Evolutionary conservation across 2,329 filamentous ascomycete species (phyloP).

Genomic region (Capronia coronata): DNA sequence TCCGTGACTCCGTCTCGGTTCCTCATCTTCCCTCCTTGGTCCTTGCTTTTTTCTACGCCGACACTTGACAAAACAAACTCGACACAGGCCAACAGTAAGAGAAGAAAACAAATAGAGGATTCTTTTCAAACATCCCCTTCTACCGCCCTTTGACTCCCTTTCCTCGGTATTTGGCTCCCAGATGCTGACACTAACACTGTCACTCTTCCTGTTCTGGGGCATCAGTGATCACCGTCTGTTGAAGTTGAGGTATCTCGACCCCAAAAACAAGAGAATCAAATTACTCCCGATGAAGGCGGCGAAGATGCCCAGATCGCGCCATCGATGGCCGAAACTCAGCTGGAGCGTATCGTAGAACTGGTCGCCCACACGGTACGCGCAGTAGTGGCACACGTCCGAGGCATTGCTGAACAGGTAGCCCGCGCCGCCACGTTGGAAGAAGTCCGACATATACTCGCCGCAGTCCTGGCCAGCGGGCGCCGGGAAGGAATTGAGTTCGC

Average conservation of each 20-base stretch:
- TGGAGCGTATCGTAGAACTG: slow-evolving; percentile 67
- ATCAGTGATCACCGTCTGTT: slow-evolving; percentile 23
- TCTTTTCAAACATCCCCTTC: too few relatives aligned
- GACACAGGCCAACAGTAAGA: too few relatives aligned
- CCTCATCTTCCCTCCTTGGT: too few relatives aligned
- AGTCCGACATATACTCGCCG: slow-evolving; percentile 66
- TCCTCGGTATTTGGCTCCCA: neutral
- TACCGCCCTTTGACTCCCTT: too few relatives aligned
- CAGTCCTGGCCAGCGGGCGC: slow-evolving; percentile 62
- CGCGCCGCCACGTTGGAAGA: slow-evolving; percentile 60
- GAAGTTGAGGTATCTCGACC: slow-evolving; percentile 29
- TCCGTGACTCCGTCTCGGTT: too few relatives aligned
- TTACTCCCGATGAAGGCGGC: slow-evolving; percentile 71
- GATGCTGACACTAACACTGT: neutral
- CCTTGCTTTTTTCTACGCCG: too few relatives aligned
- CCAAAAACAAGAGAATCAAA: slow-evolving; percentile 28
- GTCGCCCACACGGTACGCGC: slow-evolving; percentile 71
- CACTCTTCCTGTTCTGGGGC: too few relatives aligned
- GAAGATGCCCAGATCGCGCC: slow-evolving; percentile 78
- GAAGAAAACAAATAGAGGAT: too few relatives aligned
- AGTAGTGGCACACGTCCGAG: slow-evolving; percentile 68
- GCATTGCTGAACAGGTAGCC: slow-evolving; percentile 66
- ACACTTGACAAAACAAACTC: too few relatives aligned
- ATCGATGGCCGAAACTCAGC: slow-evolving; percentile 62
- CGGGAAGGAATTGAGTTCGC: slow-evolving; percentile 62